Percentiles rank a stretch among this genome's conserved stretches.
phyloP scores from a whole-genome alignment of 106 monocot species.

The Chionographis japonica region DNA sequence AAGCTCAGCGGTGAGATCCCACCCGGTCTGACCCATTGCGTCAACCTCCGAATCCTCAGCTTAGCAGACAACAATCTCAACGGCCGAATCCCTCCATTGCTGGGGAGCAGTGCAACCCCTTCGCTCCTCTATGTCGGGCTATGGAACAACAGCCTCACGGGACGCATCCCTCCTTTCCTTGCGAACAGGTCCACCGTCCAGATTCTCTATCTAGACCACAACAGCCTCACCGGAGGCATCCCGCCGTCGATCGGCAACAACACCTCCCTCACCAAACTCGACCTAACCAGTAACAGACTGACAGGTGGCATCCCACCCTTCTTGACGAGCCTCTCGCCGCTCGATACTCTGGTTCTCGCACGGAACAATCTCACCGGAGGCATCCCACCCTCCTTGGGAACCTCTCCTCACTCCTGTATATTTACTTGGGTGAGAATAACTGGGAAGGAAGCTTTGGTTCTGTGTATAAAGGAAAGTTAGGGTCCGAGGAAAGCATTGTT shows the following conservation, averaged over 20 bases:
- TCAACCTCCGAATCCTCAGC: not conserved
- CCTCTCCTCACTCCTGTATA: not conserved
- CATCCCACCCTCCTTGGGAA: not conserved
- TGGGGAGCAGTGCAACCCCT: not conserved
- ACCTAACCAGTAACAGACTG: no score
- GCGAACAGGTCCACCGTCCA: not conserved
- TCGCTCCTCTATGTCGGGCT: no score
- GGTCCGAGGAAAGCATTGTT: not conserved
- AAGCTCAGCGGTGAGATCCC: slow-evolving; percentile 11
- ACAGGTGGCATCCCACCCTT: not conserved
- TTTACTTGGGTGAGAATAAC: slow-evolving; percentile 4
- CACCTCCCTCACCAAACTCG: not conserved
- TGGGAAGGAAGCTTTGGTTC: slow-evolving; percentile 24
- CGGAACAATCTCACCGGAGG: not conserved
- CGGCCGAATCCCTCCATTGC: not conserved
- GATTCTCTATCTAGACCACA: not conserved
- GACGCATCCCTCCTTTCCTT: no score
- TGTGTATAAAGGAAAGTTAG: slow-evolving; percentile 25
- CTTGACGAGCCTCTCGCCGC: not conserved
- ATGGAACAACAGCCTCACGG: no score
- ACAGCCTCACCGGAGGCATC: slow-evolving; percentile 2
- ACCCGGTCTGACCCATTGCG: not conserved
- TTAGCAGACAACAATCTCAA: not conserved
- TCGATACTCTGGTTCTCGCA: not conserved
- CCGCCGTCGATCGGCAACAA: not conserved